Evolutionary conservation across 139 green algal species (phyloP).

Genomic region (Chlamydomonas incerta): DNA sequence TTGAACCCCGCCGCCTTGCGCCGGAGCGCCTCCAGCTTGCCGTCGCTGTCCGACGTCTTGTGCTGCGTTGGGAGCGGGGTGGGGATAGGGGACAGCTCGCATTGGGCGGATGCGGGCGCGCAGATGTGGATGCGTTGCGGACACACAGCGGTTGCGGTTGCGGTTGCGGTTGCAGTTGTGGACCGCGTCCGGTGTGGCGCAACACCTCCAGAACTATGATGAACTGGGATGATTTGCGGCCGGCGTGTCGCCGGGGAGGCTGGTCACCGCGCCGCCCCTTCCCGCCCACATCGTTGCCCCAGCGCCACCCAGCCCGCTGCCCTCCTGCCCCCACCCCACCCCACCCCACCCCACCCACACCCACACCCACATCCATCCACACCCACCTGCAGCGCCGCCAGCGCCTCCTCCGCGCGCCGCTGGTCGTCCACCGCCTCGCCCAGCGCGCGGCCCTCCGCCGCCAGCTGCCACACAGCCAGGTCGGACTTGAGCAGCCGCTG

Average conservation of each 20-base stretch:
- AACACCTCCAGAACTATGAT: too few species aligned
- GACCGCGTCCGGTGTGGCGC: too few species aligned
- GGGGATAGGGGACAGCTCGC: background rate
- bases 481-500: conserved; percentile 66
- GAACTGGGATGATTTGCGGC: too few species aligned
- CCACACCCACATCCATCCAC: too few species aligned
- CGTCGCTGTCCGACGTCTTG: background rate
- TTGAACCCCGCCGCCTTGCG: conserved; percentile 28
- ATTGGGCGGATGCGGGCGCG: too few species aligned
- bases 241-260: too few species aligned
- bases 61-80: background rate
- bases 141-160: too few species aligned
- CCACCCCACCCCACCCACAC: background rate
- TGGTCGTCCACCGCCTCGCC: conserved; percentile 58
- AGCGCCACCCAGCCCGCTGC: too few species aligned
- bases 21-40: conserved; percentile 31
- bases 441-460: conserved; percentile 32
- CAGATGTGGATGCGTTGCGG: too few species aligned
- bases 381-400: conserved; percentile 39
- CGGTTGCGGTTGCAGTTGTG: too few species aligned
- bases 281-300: too few species aligned
- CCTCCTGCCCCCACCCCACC: background rate
- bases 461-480: conserved; percentile 26
- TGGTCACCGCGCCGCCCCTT: too few species aligned
- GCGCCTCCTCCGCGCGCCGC: conserved; percentile 31